These are phyloP conservation scores for Myriangium duriaei DNA, from an alignment of 2,329 filamentous ascomycete genomes.

Conservation along the genomic window DNA sequence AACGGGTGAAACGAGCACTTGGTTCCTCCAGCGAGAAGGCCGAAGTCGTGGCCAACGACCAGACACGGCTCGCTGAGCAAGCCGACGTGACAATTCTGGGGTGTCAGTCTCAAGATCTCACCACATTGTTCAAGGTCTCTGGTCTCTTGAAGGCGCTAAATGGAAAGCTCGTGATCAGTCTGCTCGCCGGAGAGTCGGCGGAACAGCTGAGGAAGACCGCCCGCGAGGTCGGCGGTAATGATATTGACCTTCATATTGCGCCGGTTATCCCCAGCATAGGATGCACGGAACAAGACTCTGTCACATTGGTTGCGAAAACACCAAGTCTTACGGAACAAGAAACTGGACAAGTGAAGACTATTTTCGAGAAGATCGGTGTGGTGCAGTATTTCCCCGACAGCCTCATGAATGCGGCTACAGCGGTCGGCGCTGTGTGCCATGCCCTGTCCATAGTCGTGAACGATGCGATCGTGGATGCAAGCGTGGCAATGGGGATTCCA, in stretches of 20 bases:
- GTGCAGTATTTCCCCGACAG: constrained; percentile 14
- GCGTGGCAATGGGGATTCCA: constrained; percentile 16
- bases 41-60: no score
- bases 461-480: constrained; percentile 17
- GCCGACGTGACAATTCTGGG: constrained; percentile 15
- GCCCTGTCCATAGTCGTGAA: constrained; percentile 17
- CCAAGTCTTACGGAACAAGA: constrained; percentile 1
- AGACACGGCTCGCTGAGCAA: constrained; percentile 8
- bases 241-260: constrained; percentile 10
- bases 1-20: no score
- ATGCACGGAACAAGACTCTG: constrained; percentile 13
- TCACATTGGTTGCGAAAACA: constrained; percentile 15
- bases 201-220: constrained; percentile 12
- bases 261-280: constrained; percentile 17
- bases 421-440: constrained; percentile 17
- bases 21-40: no score
- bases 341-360: constrained; percentile 2
- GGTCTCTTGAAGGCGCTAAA: constrained; percentile 11
- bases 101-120: constrained; percentile 13
- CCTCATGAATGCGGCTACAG: constrained; percentile 17
- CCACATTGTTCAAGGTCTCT: constrained; percentile 7
- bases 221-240: neutral
- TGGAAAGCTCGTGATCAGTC: constrained; percentile 15
- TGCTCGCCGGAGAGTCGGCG: constrained; percentile 14
- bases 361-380: constrained; percentile 13